phyloP scores from a whole-genome alignment of 2,329 filamentous ascomycete genomes.

The Sordariomycetes sp. region DNA sequence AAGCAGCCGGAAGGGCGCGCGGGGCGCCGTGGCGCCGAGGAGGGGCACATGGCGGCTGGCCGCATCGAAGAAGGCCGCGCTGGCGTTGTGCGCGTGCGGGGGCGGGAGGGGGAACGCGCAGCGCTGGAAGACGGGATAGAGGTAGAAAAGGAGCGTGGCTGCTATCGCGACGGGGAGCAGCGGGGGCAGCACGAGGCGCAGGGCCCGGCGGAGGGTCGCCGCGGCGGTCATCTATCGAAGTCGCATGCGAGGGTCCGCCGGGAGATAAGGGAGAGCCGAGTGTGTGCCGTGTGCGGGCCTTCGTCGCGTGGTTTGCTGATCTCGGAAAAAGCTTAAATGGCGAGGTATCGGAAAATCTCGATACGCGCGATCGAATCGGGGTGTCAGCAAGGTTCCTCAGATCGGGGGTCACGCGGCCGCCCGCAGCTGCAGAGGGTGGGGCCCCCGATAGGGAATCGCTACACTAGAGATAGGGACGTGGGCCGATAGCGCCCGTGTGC shows the following conservation, averaged over 20 bases:
- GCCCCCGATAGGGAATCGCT: too few relatives aligned
- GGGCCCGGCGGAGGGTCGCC: constrained; percentile 39
- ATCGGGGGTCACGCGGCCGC: too few relatives aligned
- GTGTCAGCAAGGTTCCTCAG: too few relatives aligned
- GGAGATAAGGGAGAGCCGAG: too few relatives aligned
- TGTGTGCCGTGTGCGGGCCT: too few relatives aligned
- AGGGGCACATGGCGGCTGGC: constrained; percentile 5
- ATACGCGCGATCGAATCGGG: too few relatives aligned
- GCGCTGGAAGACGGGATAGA: constrained; percentile 68
- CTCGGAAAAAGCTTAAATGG: too few relatives aligned
- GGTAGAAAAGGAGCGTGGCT: constrained; percentile 68
- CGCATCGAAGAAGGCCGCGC: constrained; percentile 7
- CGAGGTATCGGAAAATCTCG: too few relatives aligned
- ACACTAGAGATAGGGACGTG: too few relatives aligned
- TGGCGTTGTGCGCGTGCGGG: constrained; percentile 3
- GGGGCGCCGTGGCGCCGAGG: constrained; percentile 5
- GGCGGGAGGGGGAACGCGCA: constrained; percentile 63
- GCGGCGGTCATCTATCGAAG: constrained; percentile 34
- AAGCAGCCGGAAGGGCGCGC: constrained; percentile 73
- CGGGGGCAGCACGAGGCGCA: constrained; percentile 32
- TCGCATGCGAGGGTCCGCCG: not conserved
- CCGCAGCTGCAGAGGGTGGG: too few relatives aligned
- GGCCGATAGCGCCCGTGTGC: too few relatives aligned
- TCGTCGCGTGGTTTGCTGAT: too few relatives aligned
- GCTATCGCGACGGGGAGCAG: constrained; percentile 49